Evolutionary conservation across 352 stramenopile genomes (phyloP), one percentile per base, ranked within the genome.

Genomic region (Phytophthora quininea): DNA sequence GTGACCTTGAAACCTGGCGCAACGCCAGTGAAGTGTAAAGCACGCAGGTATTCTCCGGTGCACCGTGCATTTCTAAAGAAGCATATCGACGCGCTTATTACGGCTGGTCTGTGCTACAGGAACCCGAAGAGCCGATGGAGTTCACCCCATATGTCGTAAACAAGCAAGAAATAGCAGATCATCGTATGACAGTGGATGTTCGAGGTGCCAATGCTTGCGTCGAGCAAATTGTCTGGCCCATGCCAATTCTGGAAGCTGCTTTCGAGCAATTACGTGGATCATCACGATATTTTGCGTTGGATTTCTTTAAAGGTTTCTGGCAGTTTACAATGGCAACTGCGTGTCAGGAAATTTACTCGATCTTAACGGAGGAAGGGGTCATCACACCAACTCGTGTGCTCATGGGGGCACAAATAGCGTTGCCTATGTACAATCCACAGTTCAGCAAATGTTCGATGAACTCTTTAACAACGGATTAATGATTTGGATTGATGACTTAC

Each of bases 251-350:
- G 14, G 38, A 62, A 29, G 35, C 54, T 2, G 61, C 47, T 3
- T 68, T 57, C 38, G 52, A 68, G 45, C 53, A 54, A 1, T 15
- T 62, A 0, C 48, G 62, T 11, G 29, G 38, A 33, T 38, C 32
- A 45, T 62, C n/a, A 46, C 55, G 30, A 33, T 67, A 52, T 31
- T 61, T 67, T 30, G 33, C 62, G 2, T 7, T 64, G 2, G 54
- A 64, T 10, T 64, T 69, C 8, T 69, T 69, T 5, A 64, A 61
- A 30, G 30, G 43, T n/a, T 62, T 67, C 31, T 67, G 52, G 52
- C 27, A 68, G 37, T 67, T 62, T 35, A 45, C 14, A 11, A 38
- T 50, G 8, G 60, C 59, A 4, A 7, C n/a, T 0, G 9, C 9
- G 3, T 62, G 52, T 12, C 45, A 62, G 19, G 46, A 62, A 40